Evolutionary conservation across 768 basidiomycete species (phyloP).

Genomic region (Naganishia kalamii): DNA sequence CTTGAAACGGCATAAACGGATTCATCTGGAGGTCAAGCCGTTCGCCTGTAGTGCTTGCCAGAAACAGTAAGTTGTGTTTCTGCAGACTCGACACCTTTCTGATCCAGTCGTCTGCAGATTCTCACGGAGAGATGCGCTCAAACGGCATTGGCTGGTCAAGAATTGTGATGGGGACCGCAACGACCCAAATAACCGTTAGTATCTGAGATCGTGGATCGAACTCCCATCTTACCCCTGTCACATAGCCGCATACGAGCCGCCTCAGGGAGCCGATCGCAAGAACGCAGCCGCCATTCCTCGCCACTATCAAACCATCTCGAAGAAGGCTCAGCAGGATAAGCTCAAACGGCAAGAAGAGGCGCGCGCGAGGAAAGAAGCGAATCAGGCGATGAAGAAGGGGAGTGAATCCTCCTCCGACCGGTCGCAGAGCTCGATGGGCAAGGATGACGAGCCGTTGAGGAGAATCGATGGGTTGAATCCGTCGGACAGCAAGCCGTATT

Average conservation of each 20-base stretch:
- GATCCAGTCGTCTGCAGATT: constrained; percentile 29
- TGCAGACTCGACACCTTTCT: not conserved
- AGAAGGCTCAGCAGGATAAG: not conserved
- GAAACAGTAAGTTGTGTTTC: constrained; percentile 36
- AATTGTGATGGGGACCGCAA: constrained; percentile 37
- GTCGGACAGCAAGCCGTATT: not conserved
- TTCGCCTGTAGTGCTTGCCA: constrained; percentile 46
- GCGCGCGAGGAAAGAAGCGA: not conserved
- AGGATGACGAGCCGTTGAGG: not conserved
- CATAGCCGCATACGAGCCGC: not conserved
- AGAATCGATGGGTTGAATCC: not conserved
- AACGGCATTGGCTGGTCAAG: constrained; percentile 47
- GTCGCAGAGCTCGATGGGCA: not conserved
- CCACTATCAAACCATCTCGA: not conserved
- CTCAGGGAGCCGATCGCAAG: not conserved
- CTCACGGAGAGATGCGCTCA: constrained; percentile 46
- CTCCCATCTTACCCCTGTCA: not conserved
- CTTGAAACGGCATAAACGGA: constrained; percentile 46
- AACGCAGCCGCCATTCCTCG: constrained; percentile 8
- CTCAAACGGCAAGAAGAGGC: not conserved
- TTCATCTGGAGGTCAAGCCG: constrained; percentile 46
- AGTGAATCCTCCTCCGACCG: not conserved
- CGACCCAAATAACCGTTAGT: constrained; percentile 31
- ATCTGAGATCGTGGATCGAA: too few species aligned
- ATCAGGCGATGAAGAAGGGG: not conserved